These are phyloP conservation scores for Amaranthus tricolor DNA, from an alignment of 179 eudicot species.

Conservation along the genomic window DNA sequence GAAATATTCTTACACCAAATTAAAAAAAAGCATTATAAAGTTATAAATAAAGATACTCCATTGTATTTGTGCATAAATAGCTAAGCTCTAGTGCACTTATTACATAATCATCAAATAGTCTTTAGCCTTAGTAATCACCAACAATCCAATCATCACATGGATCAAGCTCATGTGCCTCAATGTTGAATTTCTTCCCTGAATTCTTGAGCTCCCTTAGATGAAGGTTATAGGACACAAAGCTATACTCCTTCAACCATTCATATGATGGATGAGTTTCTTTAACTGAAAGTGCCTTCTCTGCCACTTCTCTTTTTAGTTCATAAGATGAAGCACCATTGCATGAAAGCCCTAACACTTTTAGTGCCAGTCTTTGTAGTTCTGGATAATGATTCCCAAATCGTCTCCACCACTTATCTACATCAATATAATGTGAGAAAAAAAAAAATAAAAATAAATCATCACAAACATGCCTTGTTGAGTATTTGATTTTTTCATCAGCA, in stretches of 20 bases:
- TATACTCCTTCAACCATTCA: not conserved
- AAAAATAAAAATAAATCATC: too few species aligned
- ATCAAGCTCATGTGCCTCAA: not conserved
- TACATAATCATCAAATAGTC: not conserved
- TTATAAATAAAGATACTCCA: too few species aligned
- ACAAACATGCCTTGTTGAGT: too few species aligned
- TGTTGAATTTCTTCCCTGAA: too few species aligned
- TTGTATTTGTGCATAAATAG: too few species aligned
- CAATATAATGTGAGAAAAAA: not conserved
- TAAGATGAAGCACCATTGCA: constrained; percentile 41
- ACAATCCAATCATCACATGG: constrained; percentile 14
- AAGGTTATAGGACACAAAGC: constrained; percentile 3
- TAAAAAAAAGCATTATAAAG: too few species aligned
- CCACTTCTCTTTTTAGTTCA: constrained; percentile 35
- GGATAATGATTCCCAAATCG: constrained; percentile 36
- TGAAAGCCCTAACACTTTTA: constrained; percentile 38
- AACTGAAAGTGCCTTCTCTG: constrained; percentile 27
- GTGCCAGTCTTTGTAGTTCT: constrained; percentile 41
- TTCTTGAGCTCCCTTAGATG: not conserved
- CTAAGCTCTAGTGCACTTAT: not conserved
- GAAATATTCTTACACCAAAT: too few species aligned
- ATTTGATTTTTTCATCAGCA: too few species aligned
- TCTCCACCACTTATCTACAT: constrained; percentile 51
- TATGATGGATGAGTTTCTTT: not conserved
- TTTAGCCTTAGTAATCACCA: not conserved